Evolutionary conservation across 192 early-diverging fungal species (phyloP).

Genomic region (Coemansia sp.): DNA sequence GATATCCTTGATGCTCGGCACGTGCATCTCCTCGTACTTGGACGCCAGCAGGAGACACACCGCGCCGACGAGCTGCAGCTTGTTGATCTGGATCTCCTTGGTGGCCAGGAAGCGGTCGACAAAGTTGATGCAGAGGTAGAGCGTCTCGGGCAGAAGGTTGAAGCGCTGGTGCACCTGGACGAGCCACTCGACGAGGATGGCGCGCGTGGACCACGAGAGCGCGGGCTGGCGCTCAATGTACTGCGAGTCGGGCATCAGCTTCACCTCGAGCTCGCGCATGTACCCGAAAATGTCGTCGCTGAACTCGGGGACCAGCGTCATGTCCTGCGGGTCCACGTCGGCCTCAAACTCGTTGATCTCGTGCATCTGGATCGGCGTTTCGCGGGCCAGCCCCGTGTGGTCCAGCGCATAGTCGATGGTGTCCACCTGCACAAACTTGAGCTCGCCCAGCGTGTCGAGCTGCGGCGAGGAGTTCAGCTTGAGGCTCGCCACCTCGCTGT

Average conservation of each 20-base stretch:
- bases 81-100: slow-evolving; percentile 45
- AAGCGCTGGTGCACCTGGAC: slow-evolving; percentile 58
- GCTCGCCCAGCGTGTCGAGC: slow-evolving; percentile 5
- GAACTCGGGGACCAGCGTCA: slow-evolving; percentile 57
- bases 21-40: slow-evolving; percentile 60
- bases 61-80: slow-evolving; percentile 58
- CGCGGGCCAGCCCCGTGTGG: slow-evolving; percentile 38
- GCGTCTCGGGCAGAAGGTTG: slow-evolving; percentile 60
- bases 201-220: slow-evolving; percentile 54
- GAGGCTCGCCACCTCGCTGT: too few relatives aligned
- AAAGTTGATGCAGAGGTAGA: slow-evolving; percentile 58
- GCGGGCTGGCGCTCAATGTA: slow-evolving; percentile 55
- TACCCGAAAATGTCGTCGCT: slow-evolving; percentile 64
- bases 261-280: slow-evolving; percentile 60
- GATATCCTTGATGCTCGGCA: slow-evolving; percentile 55
- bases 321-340: slow-evolving; percentile 52
- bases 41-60: slow-evolving; percentile 55
- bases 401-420: slow-evolving; percentile 43
- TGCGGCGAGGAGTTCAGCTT: too few relatives aligned
- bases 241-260: slow-evolving; percentile 50
- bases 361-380: slow-evolving; percentile 28
- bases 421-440: slow-evolving; percentile 40
- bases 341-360: slow-evolving; percentile 54
- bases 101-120: slow-evolving; percentile 60
- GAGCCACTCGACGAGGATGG: slow-evolving; percentile 59